Evolutionary conservation across 73 alveolate species (phyloP).

Genomic region (Tetrahymena thermophila): DNA sequence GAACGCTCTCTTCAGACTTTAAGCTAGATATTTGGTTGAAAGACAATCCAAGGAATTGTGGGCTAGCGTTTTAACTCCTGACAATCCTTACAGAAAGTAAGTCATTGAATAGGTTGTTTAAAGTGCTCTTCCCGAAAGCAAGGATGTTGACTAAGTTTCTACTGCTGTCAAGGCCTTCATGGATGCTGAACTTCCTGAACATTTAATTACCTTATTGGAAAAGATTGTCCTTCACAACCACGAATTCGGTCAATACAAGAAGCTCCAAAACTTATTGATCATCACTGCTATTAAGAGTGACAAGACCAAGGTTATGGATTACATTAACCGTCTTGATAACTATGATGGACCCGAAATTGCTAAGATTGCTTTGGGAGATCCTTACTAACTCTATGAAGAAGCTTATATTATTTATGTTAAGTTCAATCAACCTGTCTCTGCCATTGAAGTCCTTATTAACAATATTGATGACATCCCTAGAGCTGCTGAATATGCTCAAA

Average conservation of each 20-base stretch:
- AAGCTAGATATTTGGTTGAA: constrained; percentile 98
- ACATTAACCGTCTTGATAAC: constrained; percentile 98
- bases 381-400: constrained; percentile 83
- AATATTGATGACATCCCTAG: constrained; percentile 73
- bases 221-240: constrained; percentile 98
- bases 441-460: constrained; percentile 83
- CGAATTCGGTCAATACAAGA: constrained; percentile 90
- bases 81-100: constrained; percentile 92
- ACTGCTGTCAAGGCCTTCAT: constrained; percentile 96
- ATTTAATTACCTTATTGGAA: constrained; percentile 97
- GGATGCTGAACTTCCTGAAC: constrained; percentile 97
- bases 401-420: constrained; percentile 89
- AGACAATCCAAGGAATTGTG: constrained; percentile 96
- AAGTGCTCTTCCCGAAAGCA: constrained; percentile 95
- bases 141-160: constrained; percentile 97
- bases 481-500: constrained; percentile 92
- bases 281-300: constrained; percentile 98
- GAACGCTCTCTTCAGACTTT: constrained; percentile 96
- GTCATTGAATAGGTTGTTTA: constrained; percentile 97
- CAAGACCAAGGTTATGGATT: constrained; percentile 93
- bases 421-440: constrained; percentile 67
- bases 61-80: constrained; percentile 93
- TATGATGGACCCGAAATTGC: constrained; percentile 98
- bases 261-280: constrained; percentile 93
- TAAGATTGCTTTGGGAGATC: constrained; percentile 78